A percentile compares a stretch with the other conserved stretches of the same genome.
phyloP scores from a whole-genome alignment of 1,284 basidiomycete species.

The Ustilago crameri region DNA sequence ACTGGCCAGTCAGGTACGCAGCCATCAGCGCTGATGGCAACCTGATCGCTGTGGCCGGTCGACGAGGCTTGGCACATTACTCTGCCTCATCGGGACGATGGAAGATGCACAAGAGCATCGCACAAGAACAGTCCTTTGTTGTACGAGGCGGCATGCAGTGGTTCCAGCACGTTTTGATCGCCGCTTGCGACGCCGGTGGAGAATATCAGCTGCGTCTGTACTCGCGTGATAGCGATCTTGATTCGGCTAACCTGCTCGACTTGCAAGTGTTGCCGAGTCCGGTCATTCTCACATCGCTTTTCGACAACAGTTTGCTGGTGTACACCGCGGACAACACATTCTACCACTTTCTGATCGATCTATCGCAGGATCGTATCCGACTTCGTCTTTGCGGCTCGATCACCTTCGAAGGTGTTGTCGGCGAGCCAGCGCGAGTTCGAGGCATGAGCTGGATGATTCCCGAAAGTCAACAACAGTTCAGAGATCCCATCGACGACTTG shows the following conservation, averaged over 20 bases:
- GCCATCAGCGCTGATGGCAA: constrained; percentile 90
- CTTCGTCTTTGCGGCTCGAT: constrained; percentile 91
- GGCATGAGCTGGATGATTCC: constrained; percentile 98
- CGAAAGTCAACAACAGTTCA: constrained; percentile 87
- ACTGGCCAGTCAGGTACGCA: constrained; percentile 95
- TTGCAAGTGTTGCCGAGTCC: constrained; percentile 79
- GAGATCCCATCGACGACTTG: constrained; percentile 92
- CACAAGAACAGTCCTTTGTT: constrained; percentile 88
- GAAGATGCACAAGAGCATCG: constrained; percentile 86
- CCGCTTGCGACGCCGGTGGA: constrained; percentile 73
- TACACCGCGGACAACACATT: constrained; percentile 97
- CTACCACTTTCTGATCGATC: constrained; percentile 89
- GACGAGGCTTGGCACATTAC: constrained; percentile 90
- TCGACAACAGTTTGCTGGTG: constrained; percentile 95
- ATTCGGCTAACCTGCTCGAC: constrained; percentile 84
- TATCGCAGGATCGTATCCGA: constrained; percentile 83
- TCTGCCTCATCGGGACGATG: constrained; percentile 92
- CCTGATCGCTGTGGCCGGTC: constrained; percentile 91
- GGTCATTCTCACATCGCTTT: constrained; percentile 74
- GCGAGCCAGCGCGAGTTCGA: constrained; percentile 83
- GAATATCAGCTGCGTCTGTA: constrained; percentile 79
- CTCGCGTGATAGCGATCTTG: constrained; percentile 92
- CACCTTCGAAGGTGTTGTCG: constrained; percentile 89
- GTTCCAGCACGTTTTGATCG: constrained; percentile 96
- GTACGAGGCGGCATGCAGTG: constrained; percentile 93